Percentiles rank a stretch among this genome's conserved stretches.
phyloP scores from a whole-genome alignment of 306 rosid species.

The Datisca glomerata region DNA sequence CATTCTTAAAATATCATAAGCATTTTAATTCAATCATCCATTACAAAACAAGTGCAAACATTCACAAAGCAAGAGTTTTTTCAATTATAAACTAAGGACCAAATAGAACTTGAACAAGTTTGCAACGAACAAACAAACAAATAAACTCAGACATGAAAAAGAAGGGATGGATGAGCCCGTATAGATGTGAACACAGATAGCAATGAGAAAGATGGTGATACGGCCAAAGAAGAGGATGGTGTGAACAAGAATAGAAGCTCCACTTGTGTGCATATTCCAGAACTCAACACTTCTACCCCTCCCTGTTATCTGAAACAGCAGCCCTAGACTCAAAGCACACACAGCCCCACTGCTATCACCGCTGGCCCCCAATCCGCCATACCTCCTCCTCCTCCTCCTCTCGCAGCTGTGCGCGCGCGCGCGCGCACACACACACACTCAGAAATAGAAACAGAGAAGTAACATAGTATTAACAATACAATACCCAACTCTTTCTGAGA shows the following conservation, averaged over 20 bases:
- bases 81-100: no score
- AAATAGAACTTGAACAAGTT: no score
- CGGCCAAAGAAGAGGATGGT: constrained; percentile 60
- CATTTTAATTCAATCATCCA: neutral
- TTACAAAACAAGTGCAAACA: neutral
- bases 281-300: constrained; percentile 40
- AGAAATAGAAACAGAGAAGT: neutral
- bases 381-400: neutral
- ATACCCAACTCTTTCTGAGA: no score
- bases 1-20: neutral
- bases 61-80: neutral
- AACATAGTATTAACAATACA: no score
- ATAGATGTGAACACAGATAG: constrained; percentile 54
- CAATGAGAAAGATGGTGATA: constrained; percentile 55
- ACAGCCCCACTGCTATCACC: constrained; percentile 47
- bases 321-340: constrained; percentile 52
- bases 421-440: neutral
- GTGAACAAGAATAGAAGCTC: constrained; percentile 48
- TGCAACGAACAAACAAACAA: neutral
- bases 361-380: constrained; percentile 89
- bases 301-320: constrained; percentile 50
- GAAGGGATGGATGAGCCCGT: constrained; percentile 19
- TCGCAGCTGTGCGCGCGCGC: no score
- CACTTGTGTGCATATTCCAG: constrained; percentile 59
- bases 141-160: neutral